Evolutionary conservation across 106 monocot genomes (phyloP), one percentile per base, ranked within the genome.

Genomic region (Agapanthus africanus): DNA sequence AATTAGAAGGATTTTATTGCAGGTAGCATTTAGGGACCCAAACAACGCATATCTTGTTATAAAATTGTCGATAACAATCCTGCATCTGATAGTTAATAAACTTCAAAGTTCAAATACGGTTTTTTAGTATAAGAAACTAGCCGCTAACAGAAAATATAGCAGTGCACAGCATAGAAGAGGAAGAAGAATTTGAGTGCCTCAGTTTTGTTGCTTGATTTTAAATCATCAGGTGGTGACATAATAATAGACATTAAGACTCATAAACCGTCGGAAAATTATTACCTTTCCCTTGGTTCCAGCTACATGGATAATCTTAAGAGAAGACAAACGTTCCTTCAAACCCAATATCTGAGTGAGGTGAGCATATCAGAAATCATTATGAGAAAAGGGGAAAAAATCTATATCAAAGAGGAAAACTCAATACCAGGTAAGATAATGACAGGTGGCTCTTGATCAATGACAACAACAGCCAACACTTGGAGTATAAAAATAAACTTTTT

Each of bases 231-330:
- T n/a, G n/a, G n/a, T n/a, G n/a, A n/a, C n/a, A n/a, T n/a, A n/a
- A n/a, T n/a, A n/a, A n/a, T n/a, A n/a, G n/a, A n/a, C n/a, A n/a
- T n/a, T n/a, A n/a, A 41, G 7, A 72, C 40, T 41, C 40, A n/a
- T n/a, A n/a, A n/a, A n/a, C n/a, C n/a, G n/a, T 41, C 13, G 13
- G 40, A 39, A 46, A 11, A 46, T 25, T 19, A 19, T n/a, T 69
- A 88, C 88, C 88, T 88, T 88, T 65, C 88, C 88, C 77, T 88
- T 88, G 40, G 88, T 88, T 73, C 88, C 88, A 39, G 84, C 88
- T 46, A 88, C 39, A 34, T 88, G 88, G 66, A 88, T 88, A 67
- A 88, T 77, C 49, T 79, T 81, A 73, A 88, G 81, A 37, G 36
- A 56, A 59, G 59, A 19, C 19, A 88, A 70, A 28, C 47, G 67